Evolutionary conservation across 1,284 basidiomycete species (phyloP).

Genomic region (Cutaneotrichosporon daszewskae): DNA sequence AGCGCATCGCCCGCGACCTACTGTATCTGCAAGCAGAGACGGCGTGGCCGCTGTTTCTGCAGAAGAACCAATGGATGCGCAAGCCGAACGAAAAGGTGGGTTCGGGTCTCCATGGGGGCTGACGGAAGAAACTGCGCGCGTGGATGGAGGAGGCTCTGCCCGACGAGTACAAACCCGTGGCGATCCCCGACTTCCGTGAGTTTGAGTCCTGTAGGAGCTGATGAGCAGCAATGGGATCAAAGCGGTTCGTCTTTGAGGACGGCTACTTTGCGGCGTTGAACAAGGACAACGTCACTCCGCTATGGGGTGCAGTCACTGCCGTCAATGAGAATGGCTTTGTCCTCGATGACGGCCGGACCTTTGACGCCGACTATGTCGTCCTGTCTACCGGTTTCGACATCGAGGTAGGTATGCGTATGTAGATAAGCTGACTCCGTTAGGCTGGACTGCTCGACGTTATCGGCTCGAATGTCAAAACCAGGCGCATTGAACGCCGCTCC

Average conservation of each 20-base stretch:
- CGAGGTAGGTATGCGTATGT: no score
- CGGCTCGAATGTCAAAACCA: neutral
- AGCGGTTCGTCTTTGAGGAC: constrained; percentile 25
- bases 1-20: neutral
- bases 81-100: neutral
- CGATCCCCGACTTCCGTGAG: constrained; percentile 5
- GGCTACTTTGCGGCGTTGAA: constrained; percentile 26
- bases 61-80: constrained; percentile 6
- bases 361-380: constrained; percentile 20
- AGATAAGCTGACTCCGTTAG: no score
- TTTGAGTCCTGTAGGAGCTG: neutral
- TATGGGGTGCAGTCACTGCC: constrained; percentile 9
- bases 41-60: no score
- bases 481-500: constrained; percentile 3
- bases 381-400: constrained; percentile 13
- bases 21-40: neutral
- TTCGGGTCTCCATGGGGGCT: no score
- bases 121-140: neutral
- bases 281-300: constrained; percentile 19
- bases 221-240: constrained; percentile 22
- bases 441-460: constrained; percentile 2
- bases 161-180: neutral
- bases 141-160: constrained; percentile 3
- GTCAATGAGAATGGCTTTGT: constrained; percentile 7
- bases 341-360: constrained; percentile 15